Evolutionary conservation across 2,329 filamentous ascomycete species (phyloP).

Genomic region (Fusarium acutatum): DNA sequence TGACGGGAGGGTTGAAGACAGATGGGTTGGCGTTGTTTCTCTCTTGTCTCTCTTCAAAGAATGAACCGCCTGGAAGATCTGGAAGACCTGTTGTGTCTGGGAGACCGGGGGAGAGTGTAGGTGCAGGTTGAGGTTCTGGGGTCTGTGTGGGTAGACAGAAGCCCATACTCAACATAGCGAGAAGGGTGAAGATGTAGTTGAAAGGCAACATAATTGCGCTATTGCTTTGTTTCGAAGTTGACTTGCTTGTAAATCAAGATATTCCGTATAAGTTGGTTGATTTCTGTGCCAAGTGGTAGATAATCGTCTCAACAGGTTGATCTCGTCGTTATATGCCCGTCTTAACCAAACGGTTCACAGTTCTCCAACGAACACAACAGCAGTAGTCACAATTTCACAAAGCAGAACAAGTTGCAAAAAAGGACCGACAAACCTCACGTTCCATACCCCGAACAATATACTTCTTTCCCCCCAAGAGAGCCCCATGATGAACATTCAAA

Average conservation of each 20-base stretch:
- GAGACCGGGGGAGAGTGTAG: conserved; percentile 1
- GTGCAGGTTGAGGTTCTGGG: conserved; percentile 2
- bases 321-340: conserved; percentile 20
- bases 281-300: background rate
- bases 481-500: conserved; percentile 9
- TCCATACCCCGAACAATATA: conserved; percentile 21
- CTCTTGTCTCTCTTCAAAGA: conserved; percentile 16
- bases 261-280: background rate
- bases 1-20: conserved; percentile 44
- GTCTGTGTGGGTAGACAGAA: conserved; percentile 28
- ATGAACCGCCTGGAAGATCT: background rate
- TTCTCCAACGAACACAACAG: conserved; percentile 20
- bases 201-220: conserved; percentile 11
- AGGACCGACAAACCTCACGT: background rate
- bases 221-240: background rate
- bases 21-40: conserved; percentile 31
- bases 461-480: background rate
- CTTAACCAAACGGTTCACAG: background rate
- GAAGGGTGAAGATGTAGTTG: background rate
- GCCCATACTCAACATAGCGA: conserved; percentile 5
- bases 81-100: conserved; percentile 8
- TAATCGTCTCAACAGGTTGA: background rate
- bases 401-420: background rate
- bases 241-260: background rate
- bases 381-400: conserved; percentile 1